A percentile compares a stretch with the other conserved stretches of the same genome.
These are phyloP conservation scores for Millerozyma miso DNA, from an alignment of 805 yeast genomes.

Conservation along the genomic window DNA sequence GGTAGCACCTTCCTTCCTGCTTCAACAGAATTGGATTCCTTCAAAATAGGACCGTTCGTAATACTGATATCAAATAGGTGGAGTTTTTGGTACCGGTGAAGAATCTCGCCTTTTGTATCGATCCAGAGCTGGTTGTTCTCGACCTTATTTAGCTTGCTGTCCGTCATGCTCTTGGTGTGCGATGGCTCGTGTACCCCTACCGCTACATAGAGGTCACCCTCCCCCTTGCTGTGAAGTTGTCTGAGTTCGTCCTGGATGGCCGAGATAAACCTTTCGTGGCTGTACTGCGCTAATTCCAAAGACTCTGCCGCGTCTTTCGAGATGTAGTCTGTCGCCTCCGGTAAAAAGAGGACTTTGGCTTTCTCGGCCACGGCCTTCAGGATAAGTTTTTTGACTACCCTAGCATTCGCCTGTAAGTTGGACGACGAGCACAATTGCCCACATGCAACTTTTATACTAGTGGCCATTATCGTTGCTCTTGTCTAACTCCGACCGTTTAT, in stretches of 20 bases:
- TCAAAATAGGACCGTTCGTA: conserved; percentile 72
- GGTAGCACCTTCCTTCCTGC: conserved; percentile 57
- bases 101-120: conserved; percentile 56
- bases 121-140: conserved; percentile 75
- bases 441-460: conserved; percentile 50
- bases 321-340: conserved; percentile 91
- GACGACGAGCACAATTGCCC: conserved; percentile 84
- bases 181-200: conserved; percentile 87
- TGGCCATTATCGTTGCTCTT: conserved; percentile 1
- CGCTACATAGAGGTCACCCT: conserved; percentile 53
- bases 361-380: conserved; percentile 56
- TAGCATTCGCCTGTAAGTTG: conserved; percentile 55
- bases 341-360: conserved; percentile 73
- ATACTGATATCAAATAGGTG: conserved; percentile 89
- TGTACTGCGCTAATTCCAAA: conserved; percentile 45
- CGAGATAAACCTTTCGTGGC: conserved; percentile 35
- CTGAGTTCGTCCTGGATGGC: conserved; percentile 46
- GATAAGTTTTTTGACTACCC: conserved; percentile 55
- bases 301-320: conserved; percentile 69
- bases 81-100: conserved; percentile 72
- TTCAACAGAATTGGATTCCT: conserved; percentile 76
- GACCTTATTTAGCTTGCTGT: conserved; percentile 27
- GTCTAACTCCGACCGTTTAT: too few species aligned
- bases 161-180: conserved; percentile 5
- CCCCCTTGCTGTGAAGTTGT: conserved; percentile 18